phyloP scores from a whole-genome alignment of 371 early-diverging fungal genomes.

The Mucor lusitanicus region DNA sequence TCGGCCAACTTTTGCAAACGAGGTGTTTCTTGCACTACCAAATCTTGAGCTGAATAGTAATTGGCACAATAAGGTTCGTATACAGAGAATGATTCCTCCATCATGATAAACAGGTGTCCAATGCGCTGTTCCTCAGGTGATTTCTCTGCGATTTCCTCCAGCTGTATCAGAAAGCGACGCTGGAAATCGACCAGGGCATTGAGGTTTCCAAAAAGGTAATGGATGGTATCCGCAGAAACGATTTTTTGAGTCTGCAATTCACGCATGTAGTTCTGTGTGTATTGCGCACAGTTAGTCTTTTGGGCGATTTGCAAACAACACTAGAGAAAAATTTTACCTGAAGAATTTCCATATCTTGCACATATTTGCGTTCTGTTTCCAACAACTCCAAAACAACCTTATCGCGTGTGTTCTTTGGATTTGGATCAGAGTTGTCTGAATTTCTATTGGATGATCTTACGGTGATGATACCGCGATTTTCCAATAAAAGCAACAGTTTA shows the following conservation, averaged over 20 bases:
- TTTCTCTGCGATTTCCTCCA: constrained; percentile 82
- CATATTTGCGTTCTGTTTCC: constrained; percentile 93
- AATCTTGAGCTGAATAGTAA: constrained; percentile 74
- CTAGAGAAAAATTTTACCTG: constrained; percentile 1
- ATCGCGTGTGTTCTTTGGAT: constrained; percentile 81
- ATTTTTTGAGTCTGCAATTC: constrained; percentile 58
- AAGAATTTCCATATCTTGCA: constrained; percentile 80
- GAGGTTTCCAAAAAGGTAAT: constrained; percentile 89
- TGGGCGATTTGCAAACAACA: neutral
- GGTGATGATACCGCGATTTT: constrained; percentile 66
- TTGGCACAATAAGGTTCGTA: constrained; percentile 96
- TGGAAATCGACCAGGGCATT: constrained; percentile 94
- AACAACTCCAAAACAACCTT: constrained; percentile 87
- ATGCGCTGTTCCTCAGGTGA: constrained; percentile 82
- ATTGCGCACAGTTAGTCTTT: neutral
- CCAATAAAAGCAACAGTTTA: constrained; percentile 67
- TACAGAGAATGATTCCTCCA: constrained; percentile 85
- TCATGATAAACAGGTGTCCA: constrained; percentile 78
- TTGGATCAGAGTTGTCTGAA: constrained; percentile 55
- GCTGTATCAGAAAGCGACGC: constrained; percentile 89
- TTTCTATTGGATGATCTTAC: constrained; percentile 47
- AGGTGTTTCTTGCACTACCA: constrained; percentile 49
- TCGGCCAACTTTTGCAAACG: constrained; percentile 59
- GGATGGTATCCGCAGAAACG: constrained; percentile 73
- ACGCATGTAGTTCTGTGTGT: constrained; percentile 53